Conservation (phyloP, 495 filamentous ascomycete genomes). For the Letharia lupina region DNA sequence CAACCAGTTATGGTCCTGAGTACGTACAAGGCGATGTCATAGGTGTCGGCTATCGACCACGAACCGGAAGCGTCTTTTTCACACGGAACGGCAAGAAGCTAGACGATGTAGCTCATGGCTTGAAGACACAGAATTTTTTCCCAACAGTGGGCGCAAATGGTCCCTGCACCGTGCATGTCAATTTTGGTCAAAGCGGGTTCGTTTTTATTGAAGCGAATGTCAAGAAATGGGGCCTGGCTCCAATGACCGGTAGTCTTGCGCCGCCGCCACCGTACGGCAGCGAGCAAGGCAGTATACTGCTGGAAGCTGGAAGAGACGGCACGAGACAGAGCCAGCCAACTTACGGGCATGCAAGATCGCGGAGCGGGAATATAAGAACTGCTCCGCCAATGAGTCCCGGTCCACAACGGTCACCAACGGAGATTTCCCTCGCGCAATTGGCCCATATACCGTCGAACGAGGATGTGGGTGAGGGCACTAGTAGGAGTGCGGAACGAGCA, state of each 20-base stretch:
- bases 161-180: constrained; percentile 85
- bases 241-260: constrained; percentile 89
- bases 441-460: constrained; percentile 65
- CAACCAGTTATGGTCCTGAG: constrained; percentile 66
- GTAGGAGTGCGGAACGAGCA: constrained; percentile 41
- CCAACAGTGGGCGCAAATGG: constrained; percentile 92
- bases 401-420: constrained; percentile 83
- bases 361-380: constrained; percentile 50
- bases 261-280: constrained; percentile 94
- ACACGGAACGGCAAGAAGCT: constrained; percentile 96
- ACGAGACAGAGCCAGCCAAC: constrained; percentile 45
- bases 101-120: constrained; percentile 86
- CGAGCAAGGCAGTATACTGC: constrained; percentile 88
- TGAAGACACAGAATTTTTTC: constrained; percentile 94
- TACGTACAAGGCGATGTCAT: constrained; percentile 91
- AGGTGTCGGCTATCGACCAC: constrained; percentile 88
- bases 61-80: constrained; percentile 94
- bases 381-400: constrained; percentile 76
- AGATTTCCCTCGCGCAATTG: constrained; percentile 81
- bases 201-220: constrained; percentile 99
- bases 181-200: constrained; percentile 95
- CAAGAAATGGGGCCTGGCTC: constrained; percentile 97
- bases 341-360: constrained; percentile 35
- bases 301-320: constrained; percentile 74
- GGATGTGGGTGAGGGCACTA: constrained; percentile 67